These are phyloP conservation scores for Coemansia sp. DNA, from an alignment of 192 early-diverging fungal species.

Conservation along the genomic window DNA sequence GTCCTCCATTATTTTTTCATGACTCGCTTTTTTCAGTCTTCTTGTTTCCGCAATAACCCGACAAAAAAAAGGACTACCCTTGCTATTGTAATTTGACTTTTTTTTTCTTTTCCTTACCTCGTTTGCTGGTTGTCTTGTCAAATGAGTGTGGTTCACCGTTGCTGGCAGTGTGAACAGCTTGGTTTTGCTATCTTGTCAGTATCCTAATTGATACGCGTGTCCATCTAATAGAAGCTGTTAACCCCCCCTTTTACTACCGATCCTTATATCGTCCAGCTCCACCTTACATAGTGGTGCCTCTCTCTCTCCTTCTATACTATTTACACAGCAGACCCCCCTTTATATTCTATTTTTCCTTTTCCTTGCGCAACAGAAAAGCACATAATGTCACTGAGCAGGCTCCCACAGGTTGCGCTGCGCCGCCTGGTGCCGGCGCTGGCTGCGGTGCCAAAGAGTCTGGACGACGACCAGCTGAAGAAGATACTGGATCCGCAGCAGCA, in stretches of 20 bases:
- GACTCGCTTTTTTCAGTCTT: background rate
- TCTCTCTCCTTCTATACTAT: slow-evolving; percentile 1
- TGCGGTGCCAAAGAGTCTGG: slow-evolving; percentile 51
- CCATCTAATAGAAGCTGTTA: background rate
- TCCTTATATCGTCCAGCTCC: background rate
- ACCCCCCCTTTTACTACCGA: background rate
- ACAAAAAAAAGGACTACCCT: background rate
- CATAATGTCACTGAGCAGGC: slow-evolving; percentile 53
- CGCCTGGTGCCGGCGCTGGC: slow-evolving; percentile 53
- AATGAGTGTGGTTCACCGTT: background rate
- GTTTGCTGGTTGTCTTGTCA: background rate
- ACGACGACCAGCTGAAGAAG: slow-evolving; percentile 57
- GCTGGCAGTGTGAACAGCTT: slow-evolving; percentile 1
- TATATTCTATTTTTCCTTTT: background rate
- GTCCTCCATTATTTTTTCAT: background rate
- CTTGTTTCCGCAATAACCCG: slow-evolving; percentile 8
- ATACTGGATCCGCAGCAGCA: slow-evolving; percentile 44
- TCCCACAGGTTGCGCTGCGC: slow-evolving; percentile 56
- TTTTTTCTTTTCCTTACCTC: background rate
- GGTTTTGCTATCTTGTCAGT: background rate
- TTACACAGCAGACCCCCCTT: background rate
- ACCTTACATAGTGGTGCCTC: background rate
- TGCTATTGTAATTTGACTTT: background rate
- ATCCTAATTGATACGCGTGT: background rate
- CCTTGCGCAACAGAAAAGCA: background rate